Percentiles rank a stretch among this genome's conserved stretches.
These are phyloP conservation scores for Microdochium bolleyi DNA, from an alignment of 2,329 filamentous ascomycete species.

Conservation along the genomic window DNA sequence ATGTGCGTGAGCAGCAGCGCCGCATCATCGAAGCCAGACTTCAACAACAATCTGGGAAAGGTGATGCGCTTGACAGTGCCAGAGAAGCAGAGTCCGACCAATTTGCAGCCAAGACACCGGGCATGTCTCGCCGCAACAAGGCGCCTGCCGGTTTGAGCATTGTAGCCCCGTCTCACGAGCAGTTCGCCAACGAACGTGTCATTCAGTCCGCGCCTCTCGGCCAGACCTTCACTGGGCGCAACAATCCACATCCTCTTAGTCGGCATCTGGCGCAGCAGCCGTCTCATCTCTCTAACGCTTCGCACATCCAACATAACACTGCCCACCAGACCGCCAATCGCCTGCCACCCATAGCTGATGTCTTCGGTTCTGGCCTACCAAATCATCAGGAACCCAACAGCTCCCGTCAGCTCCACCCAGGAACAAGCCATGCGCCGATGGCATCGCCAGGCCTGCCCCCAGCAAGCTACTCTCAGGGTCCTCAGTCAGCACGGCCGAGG, in stretches of 20 bases:
- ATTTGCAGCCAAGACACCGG: slow-evolving; percentile 63
- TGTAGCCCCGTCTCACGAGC: slow-evolving; percentile 84
- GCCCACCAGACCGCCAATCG: slow-evolving; percentile 86
- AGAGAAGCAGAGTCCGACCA: slow-evolving; percentile 38
- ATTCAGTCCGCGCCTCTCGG: slow-evolving; percentile 94
- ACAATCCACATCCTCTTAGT: slow-evolving; percentile 68
- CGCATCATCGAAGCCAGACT: slow-evolving; percentile 89
- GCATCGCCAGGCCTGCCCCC: slow-evolving; percentile 71
- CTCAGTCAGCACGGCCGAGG: slow-evolving; percentile 56
- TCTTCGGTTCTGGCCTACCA: slow-evolving; percentile 76
- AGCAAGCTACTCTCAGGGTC: slow-evolving; percentile 37
- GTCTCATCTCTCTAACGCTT: slow-evolving; percentile 73
- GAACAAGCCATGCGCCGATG: slow-evolving; percentile 59
- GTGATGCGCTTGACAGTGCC: slow-evolving; percentile 55
- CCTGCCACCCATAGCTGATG: slow-evolving; percentile 87
- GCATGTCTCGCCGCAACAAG: slow-evolving; percentile 64
- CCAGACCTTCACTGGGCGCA: slow-evolving; percentile 89
- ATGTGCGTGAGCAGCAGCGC: slow-evolving; percentile 86
- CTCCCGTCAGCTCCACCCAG: slow-evolving; percentile 44
- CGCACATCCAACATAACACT: slow-evolving; percentile 84
- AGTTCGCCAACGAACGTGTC: slow-evolving; percentile 88
- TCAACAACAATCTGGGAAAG: slow-evolving; percentile 79
- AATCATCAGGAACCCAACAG: slow-evolving; percentile 46
- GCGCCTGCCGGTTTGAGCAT: slow-evolving; percentile 88
- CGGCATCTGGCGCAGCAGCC: slow-evolving; percentile 75